These are phyloP conservation scores for Macrolepiota dolichaula DNA, from an alignment of 768 basidiomycete genomes.

Conservation along the genomic window DNA sequence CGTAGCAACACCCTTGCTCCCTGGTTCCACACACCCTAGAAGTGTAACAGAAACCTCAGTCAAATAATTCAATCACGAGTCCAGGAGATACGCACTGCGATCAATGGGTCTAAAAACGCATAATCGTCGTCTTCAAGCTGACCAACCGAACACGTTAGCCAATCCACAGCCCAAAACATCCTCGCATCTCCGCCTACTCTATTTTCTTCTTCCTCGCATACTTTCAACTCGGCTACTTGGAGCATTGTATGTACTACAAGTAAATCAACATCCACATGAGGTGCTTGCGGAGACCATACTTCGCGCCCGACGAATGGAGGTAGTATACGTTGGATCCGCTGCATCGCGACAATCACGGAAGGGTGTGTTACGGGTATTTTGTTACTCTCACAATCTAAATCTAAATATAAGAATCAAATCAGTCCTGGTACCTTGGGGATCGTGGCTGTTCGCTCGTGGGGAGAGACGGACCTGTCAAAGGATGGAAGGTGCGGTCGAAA, in stretches of 20 bases:
- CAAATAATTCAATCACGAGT: neutral
- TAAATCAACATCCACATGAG: slow-evolving; percentile 37
- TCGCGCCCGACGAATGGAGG: slow-evolving; percentile 36
- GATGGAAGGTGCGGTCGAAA: slow-evolving; percentile 49
- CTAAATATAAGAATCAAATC: neutral
- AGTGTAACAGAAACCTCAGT: neutral
- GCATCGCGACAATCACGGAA: slow-evolving; percentile 40
- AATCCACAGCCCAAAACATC: slow-evolving; percentile 39
- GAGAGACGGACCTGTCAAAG: slow-evolving; percentile 5
- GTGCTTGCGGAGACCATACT: slow-evolving; percentile 26
- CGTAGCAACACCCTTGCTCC: slow-evolving; percentile 49
- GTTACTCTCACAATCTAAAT: neutral
- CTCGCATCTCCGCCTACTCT: slow-evolving; percentile 17
- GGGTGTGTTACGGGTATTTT: slow-evolving; percentile 35
- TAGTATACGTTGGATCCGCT: slow-evolving; percentile 36
- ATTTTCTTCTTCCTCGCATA: slow-evolving; percentile 4
- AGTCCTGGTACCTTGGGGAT: neutral
- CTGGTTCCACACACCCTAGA: slow-evolving; percentile 9
- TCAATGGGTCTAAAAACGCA: slow-evolving; percentile 49
- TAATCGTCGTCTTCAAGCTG: slow-evolving; percentile 49
- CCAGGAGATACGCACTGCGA: slow-evolving; percentile 37
- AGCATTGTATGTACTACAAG: slow-evolving; percentile 48
- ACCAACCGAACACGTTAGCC: slow-evolving; percentile 41
- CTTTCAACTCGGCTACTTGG: slow-evolving; percentile 42
- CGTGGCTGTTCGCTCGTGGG: neutral